Evolutionary conservation across 306 rosid genomes (phyloP), one percentile per base, ranked within the genome.

Genomic region (Vachellia pachyceras): DNA sequence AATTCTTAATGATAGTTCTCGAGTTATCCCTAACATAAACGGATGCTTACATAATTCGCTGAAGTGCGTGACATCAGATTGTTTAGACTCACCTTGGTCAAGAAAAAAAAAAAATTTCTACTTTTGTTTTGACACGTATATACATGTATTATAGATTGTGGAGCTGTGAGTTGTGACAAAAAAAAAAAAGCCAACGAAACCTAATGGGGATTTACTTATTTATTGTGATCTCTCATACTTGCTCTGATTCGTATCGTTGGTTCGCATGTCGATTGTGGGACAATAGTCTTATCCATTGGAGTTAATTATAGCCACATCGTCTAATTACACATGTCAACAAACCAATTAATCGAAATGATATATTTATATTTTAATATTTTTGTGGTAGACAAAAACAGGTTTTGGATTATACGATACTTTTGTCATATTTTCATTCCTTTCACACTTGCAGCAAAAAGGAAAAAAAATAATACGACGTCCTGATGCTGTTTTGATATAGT

Each of bases 121-220:
- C 44, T 40, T 1, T 7, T 40, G 44, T 40, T 40, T 6, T 7
- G 1, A 40, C 44, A 40, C 44, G 7, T 6, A 40, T 40, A 42
- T 42, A 1, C 46, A 10, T 42, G 4, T 42, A 42, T 42, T 42
- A 42, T 42, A 42, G 46, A 42, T 42, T 42, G 8, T 40, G 44
- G n/a, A n/a, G n/a, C n/a, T 40, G 44, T 42, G 13, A 29, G 23
- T 39, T 73, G 75, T 47, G 77, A 78, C 66, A n/a, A n/a, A 78
- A 57, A 33, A 44, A 11, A 74, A 73, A 79, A 44, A 76, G 66
- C 81, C 41, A 54, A 45, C 66, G 7, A 54, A 37, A 67, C 77
- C 73, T 67, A 73, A 73, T 81, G 72, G 52, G 69, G 57, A 69
- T 68, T 33, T 67, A 39, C 10, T 46, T 6, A 68, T 15, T 68